Evolutionary conservation across 108 stramenopile species (phyloP).

Genomic region (Nitzschia sp.): DNA sequence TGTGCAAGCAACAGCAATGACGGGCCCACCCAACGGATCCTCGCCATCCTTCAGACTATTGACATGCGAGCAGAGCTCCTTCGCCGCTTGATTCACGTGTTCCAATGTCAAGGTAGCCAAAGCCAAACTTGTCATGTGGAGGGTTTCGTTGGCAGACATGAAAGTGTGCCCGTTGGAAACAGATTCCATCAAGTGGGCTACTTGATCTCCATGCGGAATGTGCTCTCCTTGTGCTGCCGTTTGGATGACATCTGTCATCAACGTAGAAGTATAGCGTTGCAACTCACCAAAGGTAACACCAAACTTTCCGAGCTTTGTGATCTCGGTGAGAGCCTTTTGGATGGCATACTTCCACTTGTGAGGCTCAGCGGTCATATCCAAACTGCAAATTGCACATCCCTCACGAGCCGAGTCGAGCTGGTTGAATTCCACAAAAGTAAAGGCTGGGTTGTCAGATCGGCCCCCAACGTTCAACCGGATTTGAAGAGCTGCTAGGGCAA

Average conservation of each 20-base stretch:
- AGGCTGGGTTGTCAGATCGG: slow-evolving; percentile 88
- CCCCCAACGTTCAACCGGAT: slow-evolving; percentile 94
- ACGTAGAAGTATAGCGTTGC: slow-evolving; percentile 88
- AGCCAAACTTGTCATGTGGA: slow-evolving; percentile 82
- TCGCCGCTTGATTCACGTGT: slow-evolving; percentile 91
- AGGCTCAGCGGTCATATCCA: slow-evolving; percentile 94
- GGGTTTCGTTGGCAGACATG: slow-evolving; percentile 93
- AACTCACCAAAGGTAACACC: slow-evolving; percentile 92
- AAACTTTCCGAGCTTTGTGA: slow-evolving; percentile 86
- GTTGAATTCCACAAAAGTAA: slow-evolving; percentile 97
- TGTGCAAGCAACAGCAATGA: slow-evolving; percentile 80
- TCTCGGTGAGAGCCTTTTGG: slow-evolving; percentile 84
- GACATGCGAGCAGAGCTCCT: slow-evolving; percentile 91
- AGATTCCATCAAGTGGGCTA: slow-evolving; percentile 95
- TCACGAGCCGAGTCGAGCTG: slow-evolving; percentile 95
- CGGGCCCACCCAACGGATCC: slow-evolving; percentile 50
- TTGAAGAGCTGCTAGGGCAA: slow-evolving; percentile 92
- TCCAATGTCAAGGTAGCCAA: slow-evolving; percentile 87
- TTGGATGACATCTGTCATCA: slow-evolving; percentile 93
- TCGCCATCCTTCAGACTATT: slow-evolving; percentile 73
- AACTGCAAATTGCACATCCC: slow-evolving; percentile 94
- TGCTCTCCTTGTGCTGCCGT: slow-evolving; percentile 91
- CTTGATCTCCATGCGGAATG: slow-evolving; percentile 90
- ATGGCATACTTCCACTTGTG: slow-evolving; percentile 93
- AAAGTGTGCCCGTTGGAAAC: slow-evolving; percentile 96